Percentiles rank a stretch among this genome's conserved stretches.
These are phyloP conservation scores for Coriolopsis trogii DNA, from an alignment of 1,284 basidiomycete genomes.

Conservation along the genomic window DNA sequence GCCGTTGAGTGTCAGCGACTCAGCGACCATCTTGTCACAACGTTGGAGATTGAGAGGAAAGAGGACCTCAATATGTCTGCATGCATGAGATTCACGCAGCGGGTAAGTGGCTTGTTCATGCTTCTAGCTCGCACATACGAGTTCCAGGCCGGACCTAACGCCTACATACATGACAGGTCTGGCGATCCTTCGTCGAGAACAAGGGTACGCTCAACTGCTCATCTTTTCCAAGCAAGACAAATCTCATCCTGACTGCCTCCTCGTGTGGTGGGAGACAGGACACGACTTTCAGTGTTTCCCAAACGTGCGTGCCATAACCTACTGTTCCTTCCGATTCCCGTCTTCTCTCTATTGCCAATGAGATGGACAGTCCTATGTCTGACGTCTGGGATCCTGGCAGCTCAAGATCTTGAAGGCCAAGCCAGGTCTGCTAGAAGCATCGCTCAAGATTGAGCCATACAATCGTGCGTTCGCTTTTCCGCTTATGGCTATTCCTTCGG, in stretches of 20 bases:
- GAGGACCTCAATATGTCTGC: conserved; percentile 24
- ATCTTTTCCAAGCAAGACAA: no score
- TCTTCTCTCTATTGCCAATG: not conserved
- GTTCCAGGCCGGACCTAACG: no score
- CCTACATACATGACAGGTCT: conserved; percentile 55
- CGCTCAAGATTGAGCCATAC: conserved; percentile 71
- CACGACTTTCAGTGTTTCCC: conserved; percentile 81
- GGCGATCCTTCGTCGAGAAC: conserved; percentile 78
- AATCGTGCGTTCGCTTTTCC: conserved; percentile 71
- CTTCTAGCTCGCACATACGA: no score
- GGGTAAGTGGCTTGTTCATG: conserved; percentile 18
- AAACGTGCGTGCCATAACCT: conserved; percentile 49
- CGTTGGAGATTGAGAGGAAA: no score
- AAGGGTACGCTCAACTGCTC: conserved; percentile 68
- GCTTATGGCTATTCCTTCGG: no score
- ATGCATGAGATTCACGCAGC: conserved; percentile 25
- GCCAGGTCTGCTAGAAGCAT: conserved; percentile 67
- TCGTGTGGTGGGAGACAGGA: conserved; percentile 42
- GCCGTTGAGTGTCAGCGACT: no score
- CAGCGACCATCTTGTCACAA: not conserved
- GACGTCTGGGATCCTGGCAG: conserved; percentile 39
- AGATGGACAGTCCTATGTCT: conserved; percentile 1
- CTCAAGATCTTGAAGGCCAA: conserved; percentile 63
- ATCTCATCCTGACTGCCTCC: not conserved
- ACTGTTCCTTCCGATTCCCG: not conserved